phyloP scores from a whole-genome alignment of 2,329 filamentous ascomycete species.

The Apiospora malaysiana region DNA sequence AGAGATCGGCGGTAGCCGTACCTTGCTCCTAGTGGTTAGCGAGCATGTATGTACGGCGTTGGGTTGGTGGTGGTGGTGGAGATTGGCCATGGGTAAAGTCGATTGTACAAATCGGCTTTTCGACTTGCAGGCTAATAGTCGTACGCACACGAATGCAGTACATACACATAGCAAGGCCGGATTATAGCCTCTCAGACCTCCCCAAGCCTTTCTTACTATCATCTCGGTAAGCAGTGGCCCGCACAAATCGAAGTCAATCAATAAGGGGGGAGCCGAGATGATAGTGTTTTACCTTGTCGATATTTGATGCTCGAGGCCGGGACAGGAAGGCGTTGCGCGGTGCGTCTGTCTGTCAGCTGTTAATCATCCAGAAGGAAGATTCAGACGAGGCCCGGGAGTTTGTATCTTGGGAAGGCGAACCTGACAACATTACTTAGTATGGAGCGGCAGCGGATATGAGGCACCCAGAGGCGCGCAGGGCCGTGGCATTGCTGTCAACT shows the following conservation, averaged over 20 bases:
- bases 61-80: conserved; percentile 6
- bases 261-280: conserved; percentile 1
- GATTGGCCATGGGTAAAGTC: conserved; percentile 19
- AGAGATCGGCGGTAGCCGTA: conserved; percentile 20
- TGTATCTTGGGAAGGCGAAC: neutral
- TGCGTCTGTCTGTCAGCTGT: neutral
- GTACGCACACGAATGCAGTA: neutral
- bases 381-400: neutral
- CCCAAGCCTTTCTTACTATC: neutral
- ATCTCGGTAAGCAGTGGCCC: conserved; percentile 16
- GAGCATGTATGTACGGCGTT: neutral
- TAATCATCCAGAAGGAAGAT: neutral
- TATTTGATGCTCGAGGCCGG: neutral
- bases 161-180: conserved; percentile 9
- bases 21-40: conserved; percentile 16
- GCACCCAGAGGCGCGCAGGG: neutral
- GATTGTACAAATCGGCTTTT: conserved; percentile 18
- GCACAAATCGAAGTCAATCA: conserved; percentile 3
- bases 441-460: conserved; percentile 4
- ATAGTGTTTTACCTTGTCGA: neutral
- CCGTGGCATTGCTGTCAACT: conserved; percentile 13
- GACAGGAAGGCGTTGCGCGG: neutral
- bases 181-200: conserved; percentile 15
- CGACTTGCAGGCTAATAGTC: conserved; percentile 4
- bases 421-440: neutral